Conservation (phyloP, 139 green algal species). For the Mesotaenium endlicherianum region DNA sequence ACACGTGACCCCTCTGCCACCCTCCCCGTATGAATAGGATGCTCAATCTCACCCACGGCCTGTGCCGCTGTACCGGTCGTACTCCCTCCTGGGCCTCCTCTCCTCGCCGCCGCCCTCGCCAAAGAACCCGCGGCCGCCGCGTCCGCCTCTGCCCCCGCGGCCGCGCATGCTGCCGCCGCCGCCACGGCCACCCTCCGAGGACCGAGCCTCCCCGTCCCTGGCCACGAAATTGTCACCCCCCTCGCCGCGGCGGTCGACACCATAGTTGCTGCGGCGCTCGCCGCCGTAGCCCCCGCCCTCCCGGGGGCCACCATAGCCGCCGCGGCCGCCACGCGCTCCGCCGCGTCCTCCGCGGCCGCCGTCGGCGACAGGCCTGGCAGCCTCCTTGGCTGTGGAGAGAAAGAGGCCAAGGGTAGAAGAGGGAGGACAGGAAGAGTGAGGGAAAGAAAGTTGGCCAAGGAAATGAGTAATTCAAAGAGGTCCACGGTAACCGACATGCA, state of each 20-base stretch:
- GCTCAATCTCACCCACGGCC: constrained; percentile 29
- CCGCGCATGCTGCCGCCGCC: not conserved
- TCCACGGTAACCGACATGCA: not conserved
- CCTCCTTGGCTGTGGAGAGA: not conserved
- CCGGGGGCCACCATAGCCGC: not conserved
- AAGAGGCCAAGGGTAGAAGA: not conserved
- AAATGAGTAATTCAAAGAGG: not conserved
- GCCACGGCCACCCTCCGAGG: not conserved
- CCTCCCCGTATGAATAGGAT: not conserved
- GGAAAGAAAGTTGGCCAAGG: not conserved
- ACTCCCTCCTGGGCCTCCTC: constrained; percentile 16
- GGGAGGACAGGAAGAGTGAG: not conserved
- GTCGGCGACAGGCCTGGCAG: not conserved
- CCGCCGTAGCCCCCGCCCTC: constrained; percentile 5
- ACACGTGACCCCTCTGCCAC: not conserved
- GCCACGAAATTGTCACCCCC: not conserved
- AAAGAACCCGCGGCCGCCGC: not conserved
- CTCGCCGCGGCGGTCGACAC: not conserved
- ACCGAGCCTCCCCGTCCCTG: constrained; percentile 13
- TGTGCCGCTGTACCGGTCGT: constrained; percentile 37
- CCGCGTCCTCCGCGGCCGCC: constrained; percentile 11
- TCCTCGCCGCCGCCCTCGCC: constrained; percentile 19
- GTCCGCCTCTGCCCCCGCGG: not conserved
- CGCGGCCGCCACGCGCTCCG: constrained; percentile 6
- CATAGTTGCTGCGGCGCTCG: not conserved